Conservation (phyloP, 2,329 filamentous ascomycete genomes). For the Cercospora sesami region DNA sequence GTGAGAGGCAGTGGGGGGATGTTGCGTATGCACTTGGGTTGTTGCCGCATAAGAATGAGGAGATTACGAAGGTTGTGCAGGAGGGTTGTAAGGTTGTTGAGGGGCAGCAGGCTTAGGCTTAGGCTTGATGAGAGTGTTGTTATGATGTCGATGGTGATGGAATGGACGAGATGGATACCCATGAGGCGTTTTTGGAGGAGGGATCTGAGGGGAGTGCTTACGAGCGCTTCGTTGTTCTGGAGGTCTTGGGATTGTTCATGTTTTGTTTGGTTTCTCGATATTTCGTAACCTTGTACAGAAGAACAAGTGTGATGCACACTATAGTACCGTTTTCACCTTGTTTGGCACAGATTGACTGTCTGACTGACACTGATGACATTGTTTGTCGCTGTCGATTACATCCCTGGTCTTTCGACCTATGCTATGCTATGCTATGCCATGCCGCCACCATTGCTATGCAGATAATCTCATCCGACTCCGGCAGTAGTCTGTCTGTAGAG, state of each 20-base stretch:
- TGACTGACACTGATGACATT: background rate
- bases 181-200: background rate
- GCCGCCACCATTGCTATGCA: background rate
- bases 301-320: background rate
- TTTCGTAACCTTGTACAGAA: background rate
- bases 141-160: background rate
- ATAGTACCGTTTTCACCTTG: no score
- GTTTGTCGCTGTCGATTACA: background rate
- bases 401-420: background rate
- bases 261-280: background rate
- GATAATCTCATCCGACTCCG: background rate
- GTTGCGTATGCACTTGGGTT: conserved; percentile 88
- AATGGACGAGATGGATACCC: conserved; percentile 2
- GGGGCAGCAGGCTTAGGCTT: conserved; percentile 2
- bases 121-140: conserved; percentile 2
- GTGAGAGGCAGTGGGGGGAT: conserved; percentile 94
- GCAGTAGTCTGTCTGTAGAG: background rate
- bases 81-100: conserved; percentile 67
- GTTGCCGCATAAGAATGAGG: conserved; percentile 89
- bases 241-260: background rate
- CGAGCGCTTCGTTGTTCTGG: background rate
- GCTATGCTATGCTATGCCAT: conserved; percentile 1
- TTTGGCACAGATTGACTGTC: background rate
- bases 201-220: background rate
- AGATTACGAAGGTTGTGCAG: conserved; percentile 73